Evolutionary conservation across 768 basidiomycete species (phyloP), one percentile per base, ranked within the genome.

Genomic region (Suillus brevipes): DNA sequence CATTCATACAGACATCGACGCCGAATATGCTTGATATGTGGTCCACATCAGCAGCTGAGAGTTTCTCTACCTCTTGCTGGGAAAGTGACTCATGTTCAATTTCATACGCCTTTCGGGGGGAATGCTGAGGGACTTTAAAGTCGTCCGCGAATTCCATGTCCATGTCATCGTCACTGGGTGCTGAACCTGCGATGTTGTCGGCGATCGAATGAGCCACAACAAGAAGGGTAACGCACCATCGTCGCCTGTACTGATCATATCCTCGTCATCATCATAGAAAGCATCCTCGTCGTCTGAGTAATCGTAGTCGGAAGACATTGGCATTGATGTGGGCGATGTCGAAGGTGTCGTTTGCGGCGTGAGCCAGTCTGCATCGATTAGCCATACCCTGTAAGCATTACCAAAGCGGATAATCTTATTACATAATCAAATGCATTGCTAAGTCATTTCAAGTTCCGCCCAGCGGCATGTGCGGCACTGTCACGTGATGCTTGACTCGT

Each of bases 11-110:
- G 73, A 96, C 95, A 66, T 97, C 91, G 59, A 96, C 89, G 34
- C 94, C 93, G 38, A 96, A 88, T 68, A 99, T 90, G 25, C 89
- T 88, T 70, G 88, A 85, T 66, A 98, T 91, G 76, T 95, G 88
- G n/a, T 92, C 91, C 52, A 95, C 81, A 71, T 96, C 93, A 61
- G 80, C 75, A 65, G 82, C 80, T 87, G 97, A 94, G 69, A 88
- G 85, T 68, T 84, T 86, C 81, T 92, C 89, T 61, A 99, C 87
- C 28, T 88, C 87, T 6, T 78, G 70, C 72, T 92, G 87, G 63
- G 84, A 85, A 60, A 96, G 85, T 14, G 89, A 84, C 64, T 91
- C 87, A 74, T 88, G 91, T n/a, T 93, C 89, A 50, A 97, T 86
- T 71, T 97, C 94, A 73, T 94, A 97, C 2, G 87, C 77, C 79